Percentiles rank a stretch among this genome's conserved stretches.
phyloP scores from a whole-genome alignment of 192 early-diverging fungal species.

The Linnemannia zychae region DNA sequence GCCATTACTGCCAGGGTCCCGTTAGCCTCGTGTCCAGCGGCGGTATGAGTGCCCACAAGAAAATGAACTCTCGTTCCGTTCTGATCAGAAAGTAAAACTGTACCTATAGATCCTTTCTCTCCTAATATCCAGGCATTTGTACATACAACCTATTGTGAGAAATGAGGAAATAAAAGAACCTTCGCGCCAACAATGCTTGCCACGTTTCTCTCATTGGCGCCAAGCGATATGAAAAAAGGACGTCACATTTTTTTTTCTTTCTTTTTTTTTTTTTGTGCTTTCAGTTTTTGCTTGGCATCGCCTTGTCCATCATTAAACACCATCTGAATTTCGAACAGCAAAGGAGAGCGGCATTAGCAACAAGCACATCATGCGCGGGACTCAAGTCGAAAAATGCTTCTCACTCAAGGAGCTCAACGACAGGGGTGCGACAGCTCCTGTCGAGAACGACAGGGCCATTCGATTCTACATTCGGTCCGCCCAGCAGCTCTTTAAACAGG shows the following conservation, averaged over 20 bases:
- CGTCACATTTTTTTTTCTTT: not conserved
- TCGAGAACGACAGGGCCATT: constrained; percentile 49
- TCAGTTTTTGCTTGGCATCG: not conserved
- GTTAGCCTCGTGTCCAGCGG: not conserved
- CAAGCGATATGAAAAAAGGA: not conserved
- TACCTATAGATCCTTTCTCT: not conserved
- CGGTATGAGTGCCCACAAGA: not conserved
- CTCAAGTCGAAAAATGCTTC: constrained; percentile 44
- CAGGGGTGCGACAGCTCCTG: constrained; percentile 37
- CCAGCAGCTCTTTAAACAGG: constrained; percentile 62
- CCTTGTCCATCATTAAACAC: not conserved
- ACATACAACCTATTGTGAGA: no score
- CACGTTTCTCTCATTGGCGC: not conserved
- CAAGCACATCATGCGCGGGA: constrained; percentile 32
- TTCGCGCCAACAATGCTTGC: no score
- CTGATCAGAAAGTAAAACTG: constrained; percentile 15
- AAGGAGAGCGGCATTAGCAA: not conserved
- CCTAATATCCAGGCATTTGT: not conserved
- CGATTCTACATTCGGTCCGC: constrained; percentile 64
- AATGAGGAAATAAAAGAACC: no score
- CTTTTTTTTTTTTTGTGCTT: not conserved
- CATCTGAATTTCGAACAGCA: not conserved
- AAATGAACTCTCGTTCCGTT: constrained; percentile 29
- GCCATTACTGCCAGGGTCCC: constrained; percentile 11
- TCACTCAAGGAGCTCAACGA: constrained; percentile 46